phyloP scores from a whole-genome alignment of 2,329 filamentous ascomycete species.

The Pseudocercospora cruenta region DNA sequence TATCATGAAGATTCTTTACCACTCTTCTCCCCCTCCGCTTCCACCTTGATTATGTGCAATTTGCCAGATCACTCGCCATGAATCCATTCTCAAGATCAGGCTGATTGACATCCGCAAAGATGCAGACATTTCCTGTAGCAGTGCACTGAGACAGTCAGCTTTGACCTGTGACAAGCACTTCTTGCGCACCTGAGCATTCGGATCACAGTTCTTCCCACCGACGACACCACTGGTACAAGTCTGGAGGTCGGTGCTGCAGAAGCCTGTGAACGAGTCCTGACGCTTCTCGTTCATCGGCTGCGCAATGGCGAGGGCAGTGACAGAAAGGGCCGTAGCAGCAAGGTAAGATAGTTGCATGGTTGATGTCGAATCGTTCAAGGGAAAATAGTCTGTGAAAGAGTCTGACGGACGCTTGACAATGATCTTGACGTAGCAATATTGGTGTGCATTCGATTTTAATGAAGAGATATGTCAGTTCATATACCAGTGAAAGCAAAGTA shows the following conservation, averaged over 20 bases:
- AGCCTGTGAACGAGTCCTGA: neutral
- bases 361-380: too few relatives aligned
- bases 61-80: neutral
- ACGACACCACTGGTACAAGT: neutral
- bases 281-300: neutral
- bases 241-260: neutral
- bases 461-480: too few relatives aligned
- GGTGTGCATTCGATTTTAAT: too few relatives aligned
- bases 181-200: neutral
- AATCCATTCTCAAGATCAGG: neutral
- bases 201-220: neutral
- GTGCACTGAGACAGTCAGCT: neutral
- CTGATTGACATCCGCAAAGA: neutral
- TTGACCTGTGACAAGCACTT: neutral
- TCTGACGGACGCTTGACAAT: too few relatives aligned
- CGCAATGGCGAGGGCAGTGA: neutral
- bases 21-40: too few relatives aligned
- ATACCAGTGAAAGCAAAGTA: too few relatives aligned
- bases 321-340: neutral
- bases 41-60: neutral
- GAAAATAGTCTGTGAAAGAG: too few relatives aligned
- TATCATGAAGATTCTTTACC: too few relatives aligned
- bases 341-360: too few relatives aligned
- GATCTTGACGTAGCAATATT: too few relatives aligned
- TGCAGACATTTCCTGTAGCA: neutral